Percentiles rank a stretch among this genome's conserved stretches.
phyloP scores from a whole-genome alignment of 192 early-diverging fungal genomes.

The Coemansia sp. region DNA sequence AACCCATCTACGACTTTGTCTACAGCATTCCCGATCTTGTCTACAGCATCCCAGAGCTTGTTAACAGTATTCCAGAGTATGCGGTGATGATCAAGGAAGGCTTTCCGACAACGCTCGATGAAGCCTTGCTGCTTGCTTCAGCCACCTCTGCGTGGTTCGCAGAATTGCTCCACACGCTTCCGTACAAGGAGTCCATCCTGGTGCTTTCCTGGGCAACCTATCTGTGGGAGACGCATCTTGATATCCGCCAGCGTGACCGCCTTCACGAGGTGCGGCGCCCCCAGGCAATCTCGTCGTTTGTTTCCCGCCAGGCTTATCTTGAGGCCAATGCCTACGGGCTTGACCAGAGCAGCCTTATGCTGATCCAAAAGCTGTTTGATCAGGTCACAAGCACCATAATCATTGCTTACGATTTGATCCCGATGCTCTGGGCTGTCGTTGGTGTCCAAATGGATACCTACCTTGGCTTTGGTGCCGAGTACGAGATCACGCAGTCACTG shows the following conservation, averaged over 20 bases:
- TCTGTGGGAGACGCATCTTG: constrained; percentile 80
- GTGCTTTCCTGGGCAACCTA: constrained; percentile 71
- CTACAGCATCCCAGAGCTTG: constrained; percentile 12
- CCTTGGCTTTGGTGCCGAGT: constrained; percentile 61
- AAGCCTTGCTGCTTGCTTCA: constrained; percentile 6
- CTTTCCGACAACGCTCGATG: constrained; percentile 26
- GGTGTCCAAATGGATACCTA: constrained; percentile 56
- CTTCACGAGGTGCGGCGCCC: constrained; percentile 70
- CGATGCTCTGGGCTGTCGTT: constrained; percentile 68
- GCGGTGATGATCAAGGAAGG: background rate
- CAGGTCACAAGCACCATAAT: constrained; percentile 69
- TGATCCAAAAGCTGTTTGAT: constrained; percentile 63
- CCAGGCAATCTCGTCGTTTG: constrained; percentile 64
- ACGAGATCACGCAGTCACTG: constrained; percentile 84
- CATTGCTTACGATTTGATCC: constrained; percentile 69
- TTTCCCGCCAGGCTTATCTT: constrained; percentile 73
- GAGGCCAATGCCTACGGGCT: constrained; percentile 84
- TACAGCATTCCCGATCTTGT: constrained; percentile 16
- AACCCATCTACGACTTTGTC: constrained; percentile 41
- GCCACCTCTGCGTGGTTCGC: constrained; percentile 2
- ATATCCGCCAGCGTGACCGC: constrained; percentile 74
- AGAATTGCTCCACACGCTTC: constrained; percentile 48
- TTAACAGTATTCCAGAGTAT: constrained; percentile 27
- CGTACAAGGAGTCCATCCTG: constrained; percentile 82
- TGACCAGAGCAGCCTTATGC: constrained; percentile 79